phyloP scores from a whole-genome alignment of 768 basidiomycete genomes.

The Termitomyces sp. region DNA sequence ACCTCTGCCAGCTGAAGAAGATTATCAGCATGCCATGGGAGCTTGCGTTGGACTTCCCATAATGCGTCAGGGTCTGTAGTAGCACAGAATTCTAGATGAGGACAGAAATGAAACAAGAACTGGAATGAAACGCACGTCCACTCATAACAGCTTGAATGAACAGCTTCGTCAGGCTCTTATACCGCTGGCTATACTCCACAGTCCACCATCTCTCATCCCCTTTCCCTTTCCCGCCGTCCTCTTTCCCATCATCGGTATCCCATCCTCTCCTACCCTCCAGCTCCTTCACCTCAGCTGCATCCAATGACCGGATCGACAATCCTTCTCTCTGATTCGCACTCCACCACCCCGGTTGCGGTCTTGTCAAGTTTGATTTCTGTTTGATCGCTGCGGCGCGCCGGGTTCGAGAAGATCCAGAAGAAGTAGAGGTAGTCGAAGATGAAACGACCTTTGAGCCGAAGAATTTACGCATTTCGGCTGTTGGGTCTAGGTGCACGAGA shows the following conservation, averaged over 20 bases:
- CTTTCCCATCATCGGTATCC: conserved; percentile 20
- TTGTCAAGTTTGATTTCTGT: conserved; percentile 70
- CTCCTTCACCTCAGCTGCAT: conserved; percentile 47
- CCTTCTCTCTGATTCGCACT: conserved; percentile 69
- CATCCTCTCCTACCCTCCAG: conserved; percentile 40
- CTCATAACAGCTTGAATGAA: conserved; percentile 81
- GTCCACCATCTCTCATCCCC: conserved; percentile 84
- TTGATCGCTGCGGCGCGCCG: conserved; percentile 26
- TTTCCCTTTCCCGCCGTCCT: neutral
- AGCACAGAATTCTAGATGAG: neutral
- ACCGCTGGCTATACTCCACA: conserved; percentile 81
- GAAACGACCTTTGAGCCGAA: conserved; percentile 89
- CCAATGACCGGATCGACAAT: conserved; percentile 58
- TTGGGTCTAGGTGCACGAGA: conserved; percentile 76
- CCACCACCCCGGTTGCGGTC: conserved; percentile 76
- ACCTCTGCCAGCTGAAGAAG: conserved; percentile 84
- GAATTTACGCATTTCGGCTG: conserved; percentile 89
- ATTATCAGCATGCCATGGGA: conserved; percentile 94
- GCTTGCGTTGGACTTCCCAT: conserved; percentile 66
- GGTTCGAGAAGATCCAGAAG: conserved; percentile 30
- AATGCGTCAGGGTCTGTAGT: conserved; percentile 72
- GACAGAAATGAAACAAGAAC: neutral
- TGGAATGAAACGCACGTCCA: conserved; percentile 57
- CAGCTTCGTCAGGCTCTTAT: conserved; percentile 74
- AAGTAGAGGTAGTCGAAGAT: conserved; percentile 39